Conservation (phyloP, 805 yeast genomes). For the Kuraishia ogatae region DNA sequence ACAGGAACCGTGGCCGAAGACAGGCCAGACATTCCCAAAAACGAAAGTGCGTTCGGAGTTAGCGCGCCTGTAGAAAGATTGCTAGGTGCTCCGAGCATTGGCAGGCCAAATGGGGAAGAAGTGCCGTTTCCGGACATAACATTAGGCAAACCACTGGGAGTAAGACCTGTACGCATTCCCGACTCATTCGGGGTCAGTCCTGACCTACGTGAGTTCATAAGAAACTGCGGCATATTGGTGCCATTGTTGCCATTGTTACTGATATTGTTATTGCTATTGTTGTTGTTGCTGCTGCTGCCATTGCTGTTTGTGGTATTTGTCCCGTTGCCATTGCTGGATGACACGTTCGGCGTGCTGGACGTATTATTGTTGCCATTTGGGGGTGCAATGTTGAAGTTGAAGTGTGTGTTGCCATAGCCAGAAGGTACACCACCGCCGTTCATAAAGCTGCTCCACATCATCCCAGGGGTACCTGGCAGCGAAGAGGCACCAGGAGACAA, state of each 20-base stretch:
- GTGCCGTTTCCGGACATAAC: background rate
- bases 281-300: constrained; percentile 4
- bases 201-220: constrained; percentile 28
- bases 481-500: constrained; percentile 35
- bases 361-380: no score
- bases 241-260: constrained; percentile 7
- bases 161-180: constrained; percentile 58
- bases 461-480: constrained; percentile 45
- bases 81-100: background rate
- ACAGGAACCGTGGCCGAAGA: background rate
- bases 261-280: constrained; percentile 2
- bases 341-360: background rate
- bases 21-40: constrained; percentile 1
- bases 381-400: background rate
- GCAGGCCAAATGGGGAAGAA: background rate
- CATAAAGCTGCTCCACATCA: constrained; percentile 37
- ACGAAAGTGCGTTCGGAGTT: constrained; percentile 1
- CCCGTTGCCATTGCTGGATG: constrained; percentile 6
- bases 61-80: constrained; percentile 1
- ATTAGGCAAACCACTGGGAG: constrained; percentile 34
- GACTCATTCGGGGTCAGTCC: constrained; percentile 77
- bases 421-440: constrained; percentile 15
- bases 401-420: constrained; percentile 2
- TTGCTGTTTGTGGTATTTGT: constrained; percentile 5
- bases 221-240: constrained; percentile 10